Conservation (phyloP, 2,329 filamentous ascomycete genomes). For the Penicillium sp. region DNA sequence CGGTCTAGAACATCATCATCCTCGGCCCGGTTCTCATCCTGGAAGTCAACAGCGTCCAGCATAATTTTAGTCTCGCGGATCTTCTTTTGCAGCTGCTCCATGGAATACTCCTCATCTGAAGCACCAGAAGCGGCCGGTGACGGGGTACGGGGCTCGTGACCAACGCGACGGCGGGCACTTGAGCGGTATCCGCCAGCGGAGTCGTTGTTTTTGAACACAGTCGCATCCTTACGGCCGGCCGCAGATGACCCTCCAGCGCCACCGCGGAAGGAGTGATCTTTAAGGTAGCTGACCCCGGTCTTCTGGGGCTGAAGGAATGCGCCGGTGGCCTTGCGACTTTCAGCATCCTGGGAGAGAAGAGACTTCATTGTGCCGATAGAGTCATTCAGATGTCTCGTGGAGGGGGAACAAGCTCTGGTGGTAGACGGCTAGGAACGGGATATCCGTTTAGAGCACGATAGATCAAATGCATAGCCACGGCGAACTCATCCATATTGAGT, state of each 20-base stretch:
- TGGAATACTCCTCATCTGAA: conserved; percentile 73
- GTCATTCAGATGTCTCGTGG: conserved; percentile 86
- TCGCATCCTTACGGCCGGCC: conserved; percentile 81
- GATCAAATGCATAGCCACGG: conserved; percentile 98
- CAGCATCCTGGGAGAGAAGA: conserved; percentile 83
- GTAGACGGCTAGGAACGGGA: conserved; percentile 80
- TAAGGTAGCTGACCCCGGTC: conserved; percentile 97
- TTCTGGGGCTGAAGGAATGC: conserved; percentile 89
- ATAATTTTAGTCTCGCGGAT: conserved; percentile 92
- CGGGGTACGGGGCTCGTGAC: conserved; percentile 67
- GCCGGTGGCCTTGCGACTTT: conserved; percentile 82
- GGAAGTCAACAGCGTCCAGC: conserved; percentile 93
- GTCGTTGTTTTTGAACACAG: conserved; percentile 94
- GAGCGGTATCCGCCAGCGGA: conserved; percentile 90
- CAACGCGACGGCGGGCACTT: conserved; percentile 83
- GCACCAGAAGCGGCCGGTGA: conserved; percentile 70
- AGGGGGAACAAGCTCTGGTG: conserved; percentile 93
- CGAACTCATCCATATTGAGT: conserved; percentile 94
- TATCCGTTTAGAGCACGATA: conserved; percentile 97
- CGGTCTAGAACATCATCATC: conserved; percentile 91
- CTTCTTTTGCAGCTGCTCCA: conserved; percentile 89
- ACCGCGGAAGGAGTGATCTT: conserved; percentile 85
- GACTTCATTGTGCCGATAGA: conserved; percentile 92
- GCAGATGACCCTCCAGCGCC: conserved; percentile 57
- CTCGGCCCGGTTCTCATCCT: conserved; percentile 83